Base-by-base conservation (phyloP, 345 rosid species). In the Corchorus capsularis region DNA sequence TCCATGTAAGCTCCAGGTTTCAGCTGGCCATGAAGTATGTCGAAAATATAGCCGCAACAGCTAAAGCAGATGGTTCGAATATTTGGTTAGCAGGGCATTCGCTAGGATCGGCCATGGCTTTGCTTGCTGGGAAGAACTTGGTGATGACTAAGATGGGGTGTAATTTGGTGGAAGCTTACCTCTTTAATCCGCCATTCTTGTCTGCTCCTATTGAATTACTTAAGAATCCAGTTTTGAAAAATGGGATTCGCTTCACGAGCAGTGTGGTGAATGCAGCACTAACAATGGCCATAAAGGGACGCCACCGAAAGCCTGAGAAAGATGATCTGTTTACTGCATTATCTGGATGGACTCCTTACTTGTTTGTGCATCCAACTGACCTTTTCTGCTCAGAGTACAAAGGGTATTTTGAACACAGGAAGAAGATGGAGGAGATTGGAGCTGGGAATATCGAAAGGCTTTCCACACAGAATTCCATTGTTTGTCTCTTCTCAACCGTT, bases 71-170 rank as follows among this genome's bases (percentile, higher is more conserved):
- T 43, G 46, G 73, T 52, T 72, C 80, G 0, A 85, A 84, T 39
- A 79, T 88, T 1, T 91, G 93, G 93, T 69, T 91, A 27, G 82
- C 90, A 0, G 93, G 96, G 39, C 96, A 91, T 78, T 91, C 92
- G 70, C 88, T 91, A 0, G 96, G 96, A 3, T 87, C 91, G 15
- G 91, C 92, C 39, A 79, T 87, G 82, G 91, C 93, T 47, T 73
- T 91, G 71, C 92, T 88, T 1, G 87, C 84, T 17, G 89, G 92
- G 57, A 91, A 89, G 80, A 82, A 77, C 20, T 82, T 91, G 92
- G 2, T 39, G 5, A 39, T 39, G 5, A 84, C 87, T 0, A 85
- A 81, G 80, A 79, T 78, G 13, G 87, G 87, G 45, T 49, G 10
- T 27, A 27, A 27, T 45, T 84, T 78, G 35, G 68, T 87, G 6